Evolutionary conservation across 2,329 filamentous ascomycete genomes (phyloP).

Genomic region (Alternaria brassicicola): DNA sequence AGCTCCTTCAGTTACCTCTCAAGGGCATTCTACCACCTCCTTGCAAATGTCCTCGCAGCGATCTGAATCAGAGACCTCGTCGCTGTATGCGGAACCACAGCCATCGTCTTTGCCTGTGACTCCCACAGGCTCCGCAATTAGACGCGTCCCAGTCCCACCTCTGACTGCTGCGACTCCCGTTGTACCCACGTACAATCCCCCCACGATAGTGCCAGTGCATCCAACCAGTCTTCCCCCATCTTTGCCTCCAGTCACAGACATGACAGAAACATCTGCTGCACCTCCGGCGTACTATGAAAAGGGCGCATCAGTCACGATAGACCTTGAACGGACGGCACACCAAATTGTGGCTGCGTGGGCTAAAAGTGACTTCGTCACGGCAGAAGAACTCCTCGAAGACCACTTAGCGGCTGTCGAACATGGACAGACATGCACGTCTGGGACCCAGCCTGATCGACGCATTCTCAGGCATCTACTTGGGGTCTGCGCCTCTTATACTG

Average conservation of each 20-base stretch:
- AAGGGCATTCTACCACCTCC: neutral
- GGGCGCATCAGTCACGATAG: slow-evolving; percentile 5
- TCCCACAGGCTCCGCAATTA: neutral
- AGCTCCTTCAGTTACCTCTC: neutral
- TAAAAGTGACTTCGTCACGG: slow-evolving; percentile 25
- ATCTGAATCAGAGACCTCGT: slow-evolving; percentile 1
- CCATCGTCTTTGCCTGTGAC: neutral
- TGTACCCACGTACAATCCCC: neutral
- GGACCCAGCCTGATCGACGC: slow-evolving; percentile 33
- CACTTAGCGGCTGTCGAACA: slow-evolving; percentile 36
- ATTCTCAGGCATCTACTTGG: slow-evolving; percentile 38
- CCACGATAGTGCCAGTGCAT: neutral
- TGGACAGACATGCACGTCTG: slow-evolving; percentile 27
- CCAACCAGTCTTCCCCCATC: neutral
- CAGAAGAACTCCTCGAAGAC: slow-evolving; percentile 28
- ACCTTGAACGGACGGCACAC: slow-evolving; percentile 30
- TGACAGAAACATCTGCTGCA: neutral
- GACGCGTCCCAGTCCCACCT: neutral
- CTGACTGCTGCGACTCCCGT: neutral
- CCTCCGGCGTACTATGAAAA: slow-evolving; percentile 16
- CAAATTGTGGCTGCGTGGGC: slow-evolving; percentile 31
- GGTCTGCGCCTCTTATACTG: slow-evolving; percentile 33
- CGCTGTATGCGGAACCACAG: slow-evolving; percentile 1
- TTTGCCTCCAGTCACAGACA: neutral
- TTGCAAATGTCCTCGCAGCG: neutral